These are phyloP conservation scores for Amauroascus niger DNA, from an alignment of 2,329 filamentous ascomycete species.

Conservation along the genomic window DNA sequence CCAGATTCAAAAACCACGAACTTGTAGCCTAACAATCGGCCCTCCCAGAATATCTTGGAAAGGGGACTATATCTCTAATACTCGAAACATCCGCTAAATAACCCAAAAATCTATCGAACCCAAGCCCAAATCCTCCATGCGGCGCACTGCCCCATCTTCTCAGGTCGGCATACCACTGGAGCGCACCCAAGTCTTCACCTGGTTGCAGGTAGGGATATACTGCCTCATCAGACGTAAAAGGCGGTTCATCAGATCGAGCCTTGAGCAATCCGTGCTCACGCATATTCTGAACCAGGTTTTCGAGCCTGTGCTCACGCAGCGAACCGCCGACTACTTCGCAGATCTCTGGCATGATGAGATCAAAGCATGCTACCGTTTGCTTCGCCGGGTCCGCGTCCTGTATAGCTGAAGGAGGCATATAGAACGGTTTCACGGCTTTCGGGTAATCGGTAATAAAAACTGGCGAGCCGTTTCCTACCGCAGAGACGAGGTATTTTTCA, in stretches of 20 bases:
- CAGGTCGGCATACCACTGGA: conserved; percentile 83
- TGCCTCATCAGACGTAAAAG: conserved; percentile 8
- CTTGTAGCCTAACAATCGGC: conserved; percentile 38
- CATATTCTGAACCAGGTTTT: conserved; percentile 62
- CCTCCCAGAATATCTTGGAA: conserved; percentile 59
- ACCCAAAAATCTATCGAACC: conserved; percentile 76
- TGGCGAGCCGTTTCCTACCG: conserved; percentile 54
- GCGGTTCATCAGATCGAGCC: conserved; percentile 18
- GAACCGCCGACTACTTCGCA: conserved; percentile 84
- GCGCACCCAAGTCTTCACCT: conserved; percentile 38
- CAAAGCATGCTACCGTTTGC: conserved; percentile 75
- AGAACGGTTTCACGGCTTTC: conserved; percentile 83
- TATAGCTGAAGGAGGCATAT: conserved; percentile 54
- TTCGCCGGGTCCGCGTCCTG: conserved; percentile 15
- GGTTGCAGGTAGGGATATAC: conserved; percentile 30
- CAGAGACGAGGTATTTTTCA: conserved; percentile 72
- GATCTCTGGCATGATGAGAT: conserved; percentile 73
- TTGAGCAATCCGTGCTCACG: conserved; percentile 52
- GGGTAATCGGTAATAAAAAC: conserved; percentile 93
- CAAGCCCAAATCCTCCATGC: conserved; percentile 82
- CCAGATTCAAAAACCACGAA: not conserved
- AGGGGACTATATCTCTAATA: conserved; percentile 75
- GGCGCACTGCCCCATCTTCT: conserved; percentile 84
- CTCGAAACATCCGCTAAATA: conserved; percentile 75
- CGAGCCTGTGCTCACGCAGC: conserved; percentile 71